Evolutionary conservation across 1,139 yeast species (phyloP).

Genomic region (Tardiomyces blankii): DNA sequence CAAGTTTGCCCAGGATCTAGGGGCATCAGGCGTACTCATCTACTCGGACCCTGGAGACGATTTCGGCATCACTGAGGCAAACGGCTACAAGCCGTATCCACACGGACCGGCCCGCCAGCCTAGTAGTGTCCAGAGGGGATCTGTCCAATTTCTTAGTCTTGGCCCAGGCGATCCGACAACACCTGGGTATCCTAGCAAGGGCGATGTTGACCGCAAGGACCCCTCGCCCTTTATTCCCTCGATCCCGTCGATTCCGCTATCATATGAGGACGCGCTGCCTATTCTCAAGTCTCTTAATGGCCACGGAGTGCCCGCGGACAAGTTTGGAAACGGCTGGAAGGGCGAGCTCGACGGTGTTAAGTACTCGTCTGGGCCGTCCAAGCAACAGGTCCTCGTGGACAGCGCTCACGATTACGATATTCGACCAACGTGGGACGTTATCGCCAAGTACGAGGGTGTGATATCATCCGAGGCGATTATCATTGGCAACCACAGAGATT

Average conservation of each 20-base stretch:
- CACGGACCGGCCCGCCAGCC: slow-evolving; percentile 62
- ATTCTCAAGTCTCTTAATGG: slow-evolving; percentile 44
- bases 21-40: slow-evolving; percentile 48
- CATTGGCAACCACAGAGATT: slow-evolving; percentile 61
- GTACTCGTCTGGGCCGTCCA: slow-evolving; percentile 55
- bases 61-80: slow-evolving; percentile 34
- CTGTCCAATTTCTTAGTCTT: slow-evolving; percentile 66
- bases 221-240: slow-evolving; percentile 41
- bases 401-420: slow-evolving; percentile 47
- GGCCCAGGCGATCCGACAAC: slow-evolving; percentile 88
- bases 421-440: slow-evolving; percentile 48
- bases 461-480: slow-evolving; percentile 36
- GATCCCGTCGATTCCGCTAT: slow-evolving; percentile 55
- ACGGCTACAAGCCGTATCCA: slow-evolving; percentile 51
- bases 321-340: slow-evolving; percentile 32
- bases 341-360: slow-evolving; percentile 38
- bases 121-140: slow-evolving; percentile 68
- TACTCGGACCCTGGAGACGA: slow-evolving; percentile 65
- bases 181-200: slow-evolving; percentile 66
- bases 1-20: slow-evolving; percentile 53
- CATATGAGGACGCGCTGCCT: slow-evolving; percentile 46
- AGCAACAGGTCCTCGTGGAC: slow-evolving; percentile 38
- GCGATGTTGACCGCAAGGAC: slow-evolving; percentile 35
- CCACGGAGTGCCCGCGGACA: slow-evolving; percentile 31
- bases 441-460: slow-evolving; percentile 46